A percentile compares a stretch with the other conserved stretches of the same genome.
These are phyloP conservation scores for Madurella mycetomatis DNA, from an alignment of 2,329 filamentous ascomycete genomes.

Conservation along the genomic window DNA sequence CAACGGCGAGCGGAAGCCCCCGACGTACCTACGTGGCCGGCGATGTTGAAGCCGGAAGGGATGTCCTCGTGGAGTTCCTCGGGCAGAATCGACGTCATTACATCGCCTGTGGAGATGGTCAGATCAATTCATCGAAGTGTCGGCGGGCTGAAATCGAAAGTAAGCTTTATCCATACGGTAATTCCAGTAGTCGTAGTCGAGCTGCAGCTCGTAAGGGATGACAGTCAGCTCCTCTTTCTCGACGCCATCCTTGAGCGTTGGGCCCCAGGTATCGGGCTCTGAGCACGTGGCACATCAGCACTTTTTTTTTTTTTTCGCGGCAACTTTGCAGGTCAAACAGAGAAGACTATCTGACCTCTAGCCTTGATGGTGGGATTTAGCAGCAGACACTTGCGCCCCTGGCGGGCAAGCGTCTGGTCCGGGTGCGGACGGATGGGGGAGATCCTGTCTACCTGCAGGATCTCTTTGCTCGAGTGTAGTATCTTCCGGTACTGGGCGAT, in stretches of 20 bases:
- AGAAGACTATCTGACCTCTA: conserved; percentile 38
- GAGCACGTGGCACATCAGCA: conserved; percentile 4
- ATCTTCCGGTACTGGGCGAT: conserved; percentile 67
- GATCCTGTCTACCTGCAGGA: conserved; percentile 61
- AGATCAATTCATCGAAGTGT: background rate
- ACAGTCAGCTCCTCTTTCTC: conserved; percentile 64
- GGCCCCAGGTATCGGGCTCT: conserved; percentile 73
- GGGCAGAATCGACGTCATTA: conserved; percentile 76
- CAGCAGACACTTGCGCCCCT: conserved; percentile 59
- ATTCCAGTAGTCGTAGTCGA: conserved; percentile 83
- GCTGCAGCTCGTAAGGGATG: conserved; percentile 67
- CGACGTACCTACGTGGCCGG: conserved; percentile 73
- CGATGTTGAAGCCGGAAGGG: conserved; percentile 79
- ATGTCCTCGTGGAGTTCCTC: conserved; percentile 75
- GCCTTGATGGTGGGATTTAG: conserved; percentile 53
- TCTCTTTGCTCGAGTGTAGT: conserved; percentile 61
- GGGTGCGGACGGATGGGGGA: conserved; percentile 61
- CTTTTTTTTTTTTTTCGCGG: background rate
- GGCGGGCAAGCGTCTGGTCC: conserved; percentile 45
- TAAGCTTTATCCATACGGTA: conserved; percentile 54
- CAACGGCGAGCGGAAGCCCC: background rate
- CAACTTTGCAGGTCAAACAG: conserved; percentile 1
- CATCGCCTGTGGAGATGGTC: conserved; percentile 56
- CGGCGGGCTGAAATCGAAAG: no score
- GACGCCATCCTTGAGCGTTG: conserved; percentile 63